Evolutionary conservation across 139 green algal species (phyloP), one percentile per base, ranked within the genome.

Genomic region (Trebouxia sp.): DNA sequence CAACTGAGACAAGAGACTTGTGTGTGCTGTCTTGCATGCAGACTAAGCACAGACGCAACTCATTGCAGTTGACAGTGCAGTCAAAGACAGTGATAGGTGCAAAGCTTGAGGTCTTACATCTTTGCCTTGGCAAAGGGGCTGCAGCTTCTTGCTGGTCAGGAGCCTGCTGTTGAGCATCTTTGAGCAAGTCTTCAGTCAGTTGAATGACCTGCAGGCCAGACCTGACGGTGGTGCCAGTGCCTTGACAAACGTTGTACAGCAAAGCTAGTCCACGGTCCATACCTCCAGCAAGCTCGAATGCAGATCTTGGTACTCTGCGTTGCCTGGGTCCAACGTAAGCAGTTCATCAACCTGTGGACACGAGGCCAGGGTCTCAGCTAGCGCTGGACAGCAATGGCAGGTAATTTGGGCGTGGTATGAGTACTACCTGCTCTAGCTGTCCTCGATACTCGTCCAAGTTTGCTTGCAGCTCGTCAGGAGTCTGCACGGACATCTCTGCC

Each of bases 301-400:
- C 77, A 96, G 90, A 2, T 91, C 90, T 39, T 86, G 75, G 5
- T 95, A 89, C 81, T 96, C 92, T 22, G 85, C 85, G 84, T 95
- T 94, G 0, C 92, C 67, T 4, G 87, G 88, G 20, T 95, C 89
- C 20, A 86, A 51, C n/a, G 94, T 81, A 22, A 96, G 84, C 10
- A 96, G 84, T 47, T 90, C 83, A 69, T 93, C 90, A 5, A 96
- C 91, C 87, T 96, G 88, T 32, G 58, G 38, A 80, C 1, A 30
- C 9, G 20, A 5, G 47, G 48, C 48, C 39, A 48, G 0, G 11
- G 47, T 48, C 5, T 1, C 24, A 47, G 9, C 51, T 65, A 30
- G 24, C 37, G 7, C 47, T 47, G 20, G 62, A 42, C 9, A n/a
- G 28, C 14, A 72, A 10, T 1, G 8, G 5, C 8, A 11, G 9